Evolutionary conservation across 2,329 filamentous ascomycete species (phyloP), one percentile per base, ranked within the genome.

Genomic region (Ciborinia camelliae): DNA sequence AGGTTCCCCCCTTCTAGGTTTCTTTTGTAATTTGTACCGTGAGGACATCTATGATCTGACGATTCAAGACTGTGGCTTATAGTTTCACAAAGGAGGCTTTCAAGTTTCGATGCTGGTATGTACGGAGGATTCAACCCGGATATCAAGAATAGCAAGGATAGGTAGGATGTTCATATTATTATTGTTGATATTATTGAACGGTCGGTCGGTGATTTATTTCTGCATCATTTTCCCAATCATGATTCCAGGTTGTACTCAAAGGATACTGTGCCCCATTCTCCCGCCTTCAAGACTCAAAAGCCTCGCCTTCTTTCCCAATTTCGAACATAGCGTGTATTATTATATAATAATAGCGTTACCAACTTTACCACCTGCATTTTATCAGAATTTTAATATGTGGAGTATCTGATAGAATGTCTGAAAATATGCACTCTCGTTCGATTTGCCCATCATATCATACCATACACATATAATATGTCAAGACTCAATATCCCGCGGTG

Each of bases 121-220:
- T n/a, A n/a, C n/a, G n/a, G n/a, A n/a, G n/a, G n/a, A n/a, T 12
- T 35, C 28, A 55, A 30, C 37, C 53, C 26, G 18, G n/a, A 58
- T 45, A 15, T 26, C 41, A 35, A 47, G 55, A 41, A 58, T 47
- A n/a, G n/a, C n/a, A n/a, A n/a, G n/a, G n/a, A n/a, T n/a, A n/a
- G n/a, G n/a, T n/a, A n/a, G n/a, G n/a, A n/a, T n/a, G n/a, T n/a
- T n/a, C n/a, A n/a, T n/a, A n/a, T n/a, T n/a, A n/a, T n/a, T n/a
- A n/a, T n/a, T n/a, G n/a, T n/a, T n/a, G n/a, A n/a, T n/a, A n/a
- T n/a, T n/a, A 28, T 9, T 58, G 41, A 58, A 58, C 55, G 41
- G 41, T 58, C 55, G 41, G 41, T 58, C 55, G 55, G 39, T 58
- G 54, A 58, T 58, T 58, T 58, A 58, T 58, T 58, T 58, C 41